Evolutionary conservation across 2,329 filamentous ascomycete genomes (phyloP), one percentile per base, ranked within the genome.

Genomic region (Penicillium brevicompactum): DNA sequence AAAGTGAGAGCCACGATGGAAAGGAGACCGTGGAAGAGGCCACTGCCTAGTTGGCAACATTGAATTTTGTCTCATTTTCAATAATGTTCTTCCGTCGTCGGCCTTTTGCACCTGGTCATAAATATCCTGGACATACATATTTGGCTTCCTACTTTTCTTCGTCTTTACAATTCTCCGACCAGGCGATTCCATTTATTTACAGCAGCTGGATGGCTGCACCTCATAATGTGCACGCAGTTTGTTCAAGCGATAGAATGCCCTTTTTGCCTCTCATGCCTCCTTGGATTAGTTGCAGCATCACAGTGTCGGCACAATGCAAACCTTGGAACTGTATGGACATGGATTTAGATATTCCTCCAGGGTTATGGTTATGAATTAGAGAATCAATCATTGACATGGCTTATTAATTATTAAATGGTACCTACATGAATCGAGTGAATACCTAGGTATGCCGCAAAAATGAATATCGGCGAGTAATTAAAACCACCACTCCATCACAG

Each of bases 211-310:
- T 30, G 34, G 18, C 21, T 42, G 21, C 27, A 24, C n/a, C 9
- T 38, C 32, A 44, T 49, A 32, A 10, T 13, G 13, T 32, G 43
- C 46, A 34, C 58, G 50, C 41, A 51, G 38, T 54, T 48, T 55
- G 43, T 44, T 56, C 46, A 43, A 57, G 50, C 53, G 46, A 64
- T 65, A 65, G 63, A 64, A 52, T 64, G 59, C 49, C 49, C 45
- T 55, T 53, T 53, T 55, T 59, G 59, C 51, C 57, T 53, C 32
- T 37, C 16, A 37, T 43, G 27, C 46, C 34, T 34, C 40, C 42
- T 49, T 37, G 6, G 22, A 53, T 52, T 30, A 30, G 30, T 50
- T 32, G 49, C 31, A 24, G 40, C 32, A 45, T 31, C 24, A 24
- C 24, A 24, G 18, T 34, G 46, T 11, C 6, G 18, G 47, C 37